Percentiles rank a stretch among this genome's conserved stretches.
phyloP scores from a whole-genome alignment of 1,284 basidiomycete genomes.

The Somion occarium region DNA sequence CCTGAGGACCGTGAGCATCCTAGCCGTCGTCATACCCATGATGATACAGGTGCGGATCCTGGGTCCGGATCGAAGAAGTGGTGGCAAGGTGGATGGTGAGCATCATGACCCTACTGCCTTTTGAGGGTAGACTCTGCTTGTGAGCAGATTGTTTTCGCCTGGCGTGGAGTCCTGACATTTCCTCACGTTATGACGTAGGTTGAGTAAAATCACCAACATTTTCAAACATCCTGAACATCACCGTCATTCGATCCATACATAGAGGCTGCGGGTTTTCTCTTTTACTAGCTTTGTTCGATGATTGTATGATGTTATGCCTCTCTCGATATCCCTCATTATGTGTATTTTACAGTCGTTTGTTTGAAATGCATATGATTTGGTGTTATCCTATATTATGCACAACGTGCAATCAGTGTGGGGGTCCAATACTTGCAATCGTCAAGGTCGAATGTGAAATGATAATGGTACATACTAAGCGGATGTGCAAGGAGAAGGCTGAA shows the following conservation, averaged over 20 bases:
- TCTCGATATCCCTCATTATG: no score
- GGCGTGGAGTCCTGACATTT: not conserved
- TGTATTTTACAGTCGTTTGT: no score
- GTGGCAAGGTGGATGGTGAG: not conserved
- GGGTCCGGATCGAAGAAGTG: not conserved
- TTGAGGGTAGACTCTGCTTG: not conserved
- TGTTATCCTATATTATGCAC: no score
- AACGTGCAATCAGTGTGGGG: no score
- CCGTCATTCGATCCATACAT: not conserved
- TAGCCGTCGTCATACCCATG: no score
- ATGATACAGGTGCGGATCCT: no score
- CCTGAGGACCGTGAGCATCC: no score
- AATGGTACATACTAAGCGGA: not conserved
- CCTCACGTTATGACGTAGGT: not conserved
- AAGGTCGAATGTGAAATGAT: not conserved
- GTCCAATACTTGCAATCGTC: no score
- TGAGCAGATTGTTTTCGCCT: not conserved
- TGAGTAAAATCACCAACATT: not conserved
- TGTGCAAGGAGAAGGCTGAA: not conserved
- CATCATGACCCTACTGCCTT: not conserved
- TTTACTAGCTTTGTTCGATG: not conserved
- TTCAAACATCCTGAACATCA: not conserved
- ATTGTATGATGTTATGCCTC: no score
- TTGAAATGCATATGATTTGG: no score
- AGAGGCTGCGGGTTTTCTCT: not conserved